phyloP scores from a whole-genome alignment of 345 rosid species.

The Hibiscus tridactylites region DNA sequence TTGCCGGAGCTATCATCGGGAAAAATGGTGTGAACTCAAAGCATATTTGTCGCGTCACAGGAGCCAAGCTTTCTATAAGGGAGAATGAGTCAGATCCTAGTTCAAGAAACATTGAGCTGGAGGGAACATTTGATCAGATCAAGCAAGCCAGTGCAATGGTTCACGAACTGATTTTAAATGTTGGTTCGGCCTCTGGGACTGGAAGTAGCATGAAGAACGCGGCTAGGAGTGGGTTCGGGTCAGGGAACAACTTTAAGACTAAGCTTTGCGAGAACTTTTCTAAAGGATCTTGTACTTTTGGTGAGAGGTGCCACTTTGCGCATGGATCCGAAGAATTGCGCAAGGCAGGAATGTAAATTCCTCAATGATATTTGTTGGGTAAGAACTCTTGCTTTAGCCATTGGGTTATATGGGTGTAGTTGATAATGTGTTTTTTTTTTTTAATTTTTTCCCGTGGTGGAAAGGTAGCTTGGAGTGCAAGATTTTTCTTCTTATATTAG shows the following conservation, averaged over 20 bases:
- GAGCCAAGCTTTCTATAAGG: slow-evolving; percentile 81
- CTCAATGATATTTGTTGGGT: background rate
- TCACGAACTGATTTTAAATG: slow-evolving; percentile 66
- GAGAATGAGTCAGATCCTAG: slow-evolving; percentile 79
- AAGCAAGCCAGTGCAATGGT: slow-evolving; percentile 96
- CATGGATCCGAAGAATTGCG: slow-evolving; percentile 78
- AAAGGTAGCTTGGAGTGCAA: background rate
- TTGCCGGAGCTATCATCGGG: slow-evolving; percentile 93
- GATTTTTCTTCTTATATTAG: background rate
- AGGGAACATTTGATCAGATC: slow-evolving; percentile 95
- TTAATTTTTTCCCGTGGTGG: background rate
- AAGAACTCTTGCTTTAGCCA: slow-evolving; percentile 4
- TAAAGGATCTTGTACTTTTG: slow-evolving; percentile 78
- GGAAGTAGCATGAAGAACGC: slow-evolving; percentile 30
- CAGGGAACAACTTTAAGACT: slow-evolving; percentile 62
- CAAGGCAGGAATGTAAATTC: slow-evolving; percentile 27
- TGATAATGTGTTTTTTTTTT: background rate
- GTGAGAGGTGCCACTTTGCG: slow-evolving; percentile 86
- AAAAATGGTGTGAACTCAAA: slow-evolving; percentile 89
- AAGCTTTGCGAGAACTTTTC: slow-evolving; percentile 69
- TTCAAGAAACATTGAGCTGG: slow-evolving; percentile 82
- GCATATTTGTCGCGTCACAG: slow-evolving; percentile 78
- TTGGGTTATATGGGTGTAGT: slow-evolving; percentile 6
- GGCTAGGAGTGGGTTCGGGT: slow-evolving; percentile 10
- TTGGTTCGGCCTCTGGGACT: slow-evolving; percentile 41